Evolutionary conservation across 2,329 filamentous ascomycete species (phyloP), one percentile per base, ranked within the genome.

Genomic region (Pseudocercospora macadamiae): DNA sequence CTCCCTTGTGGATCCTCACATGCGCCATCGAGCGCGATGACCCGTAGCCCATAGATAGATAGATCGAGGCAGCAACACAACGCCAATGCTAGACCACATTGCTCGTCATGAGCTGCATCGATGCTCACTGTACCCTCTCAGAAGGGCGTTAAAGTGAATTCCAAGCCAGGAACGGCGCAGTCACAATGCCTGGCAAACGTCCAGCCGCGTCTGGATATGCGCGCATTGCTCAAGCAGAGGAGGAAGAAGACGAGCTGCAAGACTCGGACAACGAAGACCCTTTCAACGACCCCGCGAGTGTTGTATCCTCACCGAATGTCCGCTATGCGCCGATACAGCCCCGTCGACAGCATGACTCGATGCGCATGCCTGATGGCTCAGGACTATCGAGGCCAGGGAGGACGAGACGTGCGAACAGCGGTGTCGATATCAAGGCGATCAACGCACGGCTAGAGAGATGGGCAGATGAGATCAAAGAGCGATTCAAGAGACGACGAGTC

Each of bases 351-450:
- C 47, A 26, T 5, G 69, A 70, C 59, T 74, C 76, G 28, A 81
- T 81, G 77, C 74, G 76, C 51, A 67, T 75, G 55, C 70, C 73
- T 5, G 55, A 62, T 45, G 71, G 68, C 19, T 60, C 60, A 18
- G 72, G 73, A 3, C 73, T 71, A 6, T 74, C 75, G 0, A 73
- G 71, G 21, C 55, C 70, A 16, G 56, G 69, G 23, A 77, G 82
- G 63, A 81, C 85, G 52, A 77, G 80, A 61, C 82, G 87, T 64
- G 89, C 90, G 72, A 95, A 93, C 70, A 91, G 91, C 18, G 93
- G 93, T 2, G 93, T 99, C 16, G 95, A 99, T 71, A 90, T 99
- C 72, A 97, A 97, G 74, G 95, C 95, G 60, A 97, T 99, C 77
- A 99, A 99, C 75, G 93, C 93, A 59, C 85, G 95, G 21, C 80